Percentiles rank a stretch among this genome's conserved stretches.
Evolutionary conservation across 371 early-diverging fungal genomes (phyloP).

Genomic region (Saksenaea vasiformis): DNA sequence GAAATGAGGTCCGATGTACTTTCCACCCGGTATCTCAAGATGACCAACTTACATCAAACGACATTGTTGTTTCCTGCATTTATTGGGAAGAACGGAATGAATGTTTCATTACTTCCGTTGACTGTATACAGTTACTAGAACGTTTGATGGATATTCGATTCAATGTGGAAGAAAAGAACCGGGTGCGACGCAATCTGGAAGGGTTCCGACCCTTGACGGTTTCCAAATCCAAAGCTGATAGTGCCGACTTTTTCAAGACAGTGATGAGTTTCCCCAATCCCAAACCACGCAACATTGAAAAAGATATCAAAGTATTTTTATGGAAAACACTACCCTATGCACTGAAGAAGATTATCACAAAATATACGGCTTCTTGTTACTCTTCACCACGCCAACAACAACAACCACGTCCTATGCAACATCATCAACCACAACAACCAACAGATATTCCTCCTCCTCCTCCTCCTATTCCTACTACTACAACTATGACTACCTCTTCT

Average conservation of each 20-base stretch:
- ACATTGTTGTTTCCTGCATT: slow-evolving; percentile 78
- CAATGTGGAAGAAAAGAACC: slow-evolving; percentile 82
- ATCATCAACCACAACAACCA: neutral
- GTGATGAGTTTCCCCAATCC: slow-evolving; percentile 84
- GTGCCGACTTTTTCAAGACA: slow-evolving; percentile 72
- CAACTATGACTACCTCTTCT: neutral
- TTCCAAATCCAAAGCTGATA: slow-evolving; percentile 70
- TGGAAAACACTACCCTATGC: slow-evolving; percentile 71
- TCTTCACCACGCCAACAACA: slow-evolving; percentile 34
- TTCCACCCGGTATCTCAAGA: slow-evolving; percentile 66
- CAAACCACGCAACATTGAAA: slow-evolving; percentile 85
- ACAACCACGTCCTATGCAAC: neutral
- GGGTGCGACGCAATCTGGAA: slow-evolving; percentile 84
- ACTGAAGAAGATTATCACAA: slow-evolving; percentile 74
- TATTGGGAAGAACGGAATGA: slow-evolving; percentile 75
- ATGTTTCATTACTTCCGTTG: slow-evolving; percentile 80
- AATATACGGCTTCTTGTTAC: slow-evolving; percentile 45
- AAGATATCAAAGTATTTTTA: slow-evolving; percentile 82
- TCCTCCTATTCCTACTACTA: neutral
- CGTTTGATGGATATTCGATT: slow-evolving; percentile 70
- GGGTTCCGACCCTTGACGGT: slow-evolving; percentile 79
- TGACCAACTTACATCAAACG: slow-evolving; percentile 45
- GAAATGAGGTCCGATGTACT: slow-evolving; percentile 62
- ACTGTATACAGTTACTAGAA: slow-evolving; percentile 75
- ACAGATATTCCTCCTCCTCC: neutral